phyloP scores from a whole-genome alignment of 805 yeast genomes.

The Cyberlindnera mississippiensis region DNA sequence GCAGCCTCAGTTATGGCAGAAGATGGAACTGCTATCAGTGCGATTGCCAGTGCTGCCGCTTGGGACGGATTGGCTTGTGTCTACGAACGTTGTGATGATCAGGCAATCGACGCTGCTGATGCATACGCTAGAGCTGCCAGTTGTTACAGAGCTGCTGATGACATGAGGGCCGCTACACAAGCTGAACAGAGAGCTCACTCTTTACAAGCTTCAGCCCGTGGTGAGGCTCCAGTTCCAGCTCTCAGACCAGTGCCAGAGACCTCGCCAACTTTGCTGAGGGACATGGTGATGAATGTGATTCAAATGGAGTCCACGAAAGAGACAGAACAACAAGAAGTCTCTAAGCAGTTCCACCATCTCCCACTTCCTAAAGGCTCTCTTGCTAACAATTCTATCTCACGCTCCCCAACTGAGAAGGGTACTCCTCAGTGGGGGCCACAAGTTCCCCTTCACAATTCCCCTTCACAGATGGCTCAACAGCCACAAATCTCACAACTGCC shows the following conservation, averaged over 20 bases:
- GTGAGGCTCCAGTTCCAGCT: constrained; percentile 42
- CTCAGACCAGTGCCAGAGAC: constrained; percentile 46
- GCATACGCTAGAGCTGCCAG: constrained; percentile 50
- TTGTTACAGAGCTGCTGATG: constrained; percentile 46
- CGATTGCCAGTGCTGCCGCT: constrained; percentile 46
- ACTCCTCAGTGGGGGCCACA: constrained; percentile 12
- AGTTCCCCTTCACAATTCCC: constrained; percentile 1
- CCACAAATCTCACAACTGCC: constrained; percentile 1
- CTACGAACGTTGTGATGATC: constrained; percentile 60
- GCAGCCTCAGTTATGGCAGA: constrained; percentile 51
- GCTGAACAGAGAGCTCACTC: constrained; percentile 42
- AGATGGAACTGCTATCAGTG: constrained; percentile 38
- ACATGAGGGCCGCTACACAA: constrained; percentile 36
- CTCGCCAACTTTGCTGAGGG: constrained; percentile 34
- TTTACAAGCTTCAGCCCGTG: constrained; percentile 39
- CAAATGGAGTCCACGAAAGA: constrained; percentile 4
- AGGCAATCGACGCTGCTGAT: constrained; percentile 54
- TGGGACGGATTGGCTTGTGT: constrained; percentile 66
- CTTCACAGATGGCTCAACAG: constrained; percentile 1
- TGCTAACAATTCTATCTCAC: constrained; percentile 11
- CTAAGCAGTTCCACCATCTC: constrained; percentile 26
- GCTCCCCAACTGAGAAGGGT: constrained; percentile 15
- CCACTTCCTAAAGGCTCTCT: constrained; percentile 25
- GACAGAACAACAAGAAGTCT: constrained; percentile 11
- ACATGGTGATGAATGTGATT: constrained; percentile 24